Base-by-base conservation (phyloP, 345 rosid genomes). In the Geranium brycei region DNA sequence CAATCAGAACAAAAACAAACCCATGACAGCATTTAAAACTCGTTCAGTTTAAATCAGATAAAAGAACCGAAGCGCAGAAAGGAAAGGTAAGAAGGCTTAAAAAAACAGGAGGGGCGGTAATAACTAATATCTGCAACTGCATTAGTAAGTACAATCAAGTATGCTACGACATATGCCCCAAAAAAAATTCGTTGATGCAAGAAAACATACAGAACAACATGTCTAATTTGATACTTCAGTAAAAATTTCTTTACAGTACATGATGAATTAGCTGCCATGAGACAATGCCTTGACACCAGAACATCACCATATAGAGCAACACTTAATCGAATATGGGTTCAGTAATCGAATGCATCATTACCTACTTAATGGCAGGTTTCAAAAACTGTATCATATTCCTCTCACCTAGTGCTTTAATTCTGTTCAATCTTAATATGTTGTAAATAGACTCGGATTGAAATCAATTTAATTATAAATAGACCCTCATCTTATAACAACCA, bases 1-100 rank as follows among this genome's bases (percentile, higher is more conserved):
- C 28, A 14, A 19, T 61, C 18, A 58, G 41, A 35, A 35, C 41
- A 64, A 55, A 40, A 38, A 71, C 65, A 56, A 57, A 57, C 8
- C 19, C 6, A 11, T 17, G 40, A 60, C 23, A 35, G 41, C 3
- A 57, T 17, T 14, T 40, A 51, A 35, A 35, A 35, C 5, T 4
- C 10, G 10, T 35, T 35, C 41, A 3, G 41, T 35, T 7, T 0
- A 35, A 35, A 35, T 4, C 7, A 35, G 41, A 35, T 4, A 1
- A 35, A 7, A 35, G 41, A 35, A 35, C 41, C 5, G 3, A 35
- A 35, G 41, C 4, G 10, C 51, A 71, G 18, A 38, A 71, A 71
- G 60, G 56, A 17, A 31, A 17, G 60, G 12, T 41, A 8, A 51
- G 5, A 8, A 51, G 5, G 62, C 47, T 58, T 61, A 30, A 23